A percentile compares a stretch with the other conserved stretches of the same genome.
These are phyloP conservation scores for Protomyces arabidopsidicola DNA, from an alignment of 1,139 yeast species.

Conservation along the genomic window DNA sequence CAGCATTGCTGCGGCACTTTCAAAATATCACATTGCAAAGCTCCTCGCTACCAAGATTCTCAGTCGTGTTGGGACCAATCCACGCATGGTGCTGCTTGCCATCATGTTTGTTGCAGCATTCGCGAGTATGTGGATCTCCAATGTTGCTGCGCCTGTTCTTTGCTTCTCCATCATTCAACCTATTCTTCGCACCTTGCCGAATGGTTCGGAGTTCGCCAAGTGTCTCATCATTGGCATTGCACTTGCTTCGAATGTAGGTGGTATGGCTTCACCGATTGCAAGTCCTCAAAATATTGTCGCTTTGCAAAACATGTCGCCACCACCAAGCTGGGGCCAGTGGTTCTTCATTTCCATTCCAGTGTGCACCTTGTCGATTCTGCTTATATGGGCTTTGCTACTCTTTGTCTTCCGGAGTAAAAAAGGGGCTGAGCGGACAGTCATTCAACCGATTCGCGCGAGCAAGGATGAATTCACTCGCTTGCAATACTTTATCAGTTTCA, in stretches of 20 bases:
- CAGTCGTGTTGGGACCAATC: conserved; percentile 79
- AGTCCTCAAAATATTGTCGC: conserved; percentile 94
- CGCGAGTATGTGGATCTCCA: conserved; percentile 91
- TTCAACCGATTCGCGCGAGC: conserved; percentile 56
- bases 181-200: conserved; percentile 71
- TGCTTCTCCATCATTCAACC: conserved; percentile 90
- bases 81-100: conserved; percentile 66
- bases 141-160: conserved; percentile 92
- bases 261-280: conserved; percentile 94
- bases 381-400: conserved; percentile 67
- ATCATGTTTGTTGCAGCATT: conserved; percentile 82
- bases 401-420: conserved; percentile 56
- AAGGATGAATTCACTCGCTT: conserved; percentile 64
- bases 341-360: conserved; percentile 82
- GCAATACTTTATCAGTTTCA: conserved; percentile 64
- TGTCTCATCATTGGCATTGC: conserved; percentile 88
- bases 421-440: conserved; percentile 47
- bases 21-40: conserved; percentile 85
- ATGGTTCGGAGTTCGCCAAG: conserved; percentile 70
- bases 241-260: conserved; percentile 84
- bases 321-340: conserved; percentile 95
- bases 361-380: conserved; percentile 54
- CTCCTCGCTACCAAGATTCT: conserved; percentile 74
- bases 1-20: conserved; percentile 86
- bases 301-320: conserved; percentile 77